A percentile compares a stretch with the other conserved stretches of the same genome.
Evolutionary conservation across 108 stramenopile genomes (phyloP).

Genomic region (Epipyxis sp.): DNA sequence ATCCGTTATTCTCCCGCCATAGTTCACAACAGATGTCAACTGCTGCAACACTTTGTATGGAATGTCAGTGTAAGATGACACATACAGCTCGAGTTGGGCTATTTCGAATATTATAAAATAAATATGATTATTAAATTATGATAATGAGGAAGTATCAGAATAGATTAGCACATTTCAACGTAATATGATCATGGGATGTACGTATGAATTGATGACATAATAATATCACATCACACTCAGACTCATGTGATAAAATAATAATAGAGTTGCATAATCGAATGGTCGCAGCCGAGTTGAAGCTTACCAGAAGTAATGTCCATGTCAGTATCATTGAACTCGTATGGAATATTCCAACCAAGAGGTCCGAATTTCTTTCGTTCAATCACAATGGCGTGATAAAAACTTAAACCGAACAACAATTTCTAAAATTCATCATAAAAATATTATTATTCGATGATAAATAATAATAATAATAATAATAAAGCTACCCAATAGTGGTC

Average conservation of each 20-base stretch:
- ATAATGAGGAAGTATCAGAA: neutral
- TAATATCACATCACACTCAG: too few species aligned
- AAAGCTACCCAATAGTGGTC: too few species aligned
- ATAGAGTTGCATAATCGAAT: too few species aligned
- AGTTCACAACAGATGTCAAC: slow-evolving; percentile 63
- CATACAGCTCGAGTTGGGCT: slow-evolving; percentile 64
- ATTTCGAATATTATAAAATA: slow-evolving; percentile 16
- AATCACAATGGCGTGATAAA: slow-evolving; percentile 66
- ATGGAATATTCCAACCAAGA: slow-evolving; percentile 67
- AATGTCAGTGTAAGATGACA: slow-evolving; percentile 59
- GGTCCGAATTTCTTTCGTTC: slow-evolving; percentile 67
- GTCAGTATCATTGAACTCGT: slow-evolving; percentile 70
- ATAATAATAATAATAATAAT: too few species aligned
- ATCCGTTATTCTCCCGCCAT: slow-evolving; percentile 68
- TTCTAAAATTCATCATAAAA: too few species aligned
- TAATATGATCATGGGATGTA: neutral
- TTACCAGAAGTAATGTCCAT: slow-evolving; percentile 57
- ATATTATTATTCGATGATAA: too few species aligned
- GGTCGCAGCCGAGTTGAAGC: too few species aligned
- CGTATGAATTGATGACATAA: too few species aligned
- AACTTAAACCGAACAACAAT: slow-evolving; percentile 51
- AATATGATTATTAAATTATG: neutral
- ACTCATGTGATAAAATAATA: too few species aligned
- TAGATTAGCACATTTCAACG: neutral
- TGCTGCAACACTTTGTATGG: slow-evolving; percentile 59